A percentile compares a stretch with the other conserved stretches of the same genome.
These are phyloP conservation scores for Vitis hybrid DNA, from an alignment of 177 flowering plant genomes.

Conservation along the genomic window DNA sequence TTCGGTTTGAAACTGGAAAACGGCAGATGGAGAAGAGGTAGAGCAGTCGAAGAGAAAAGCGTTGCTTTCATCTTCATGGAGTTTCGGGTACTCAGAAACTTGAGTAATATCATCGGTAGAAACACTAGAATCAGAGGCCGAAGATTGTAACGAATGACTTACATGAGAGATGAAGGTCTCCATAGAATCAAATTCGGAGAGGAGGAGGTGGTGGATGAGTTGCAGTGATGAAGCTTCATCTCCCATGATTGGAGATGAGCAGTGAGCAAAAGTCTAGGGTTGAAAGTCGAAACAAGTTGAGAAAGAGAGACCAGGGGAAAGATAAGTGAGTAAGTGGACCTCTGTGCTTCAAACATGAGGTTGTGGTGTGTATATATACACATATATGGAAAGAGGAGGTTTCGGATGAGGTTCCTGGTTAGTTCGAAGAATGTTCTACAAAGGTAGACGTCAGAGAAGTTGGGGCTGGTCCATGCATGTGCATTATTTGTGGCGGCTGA, in stretches of 20 bases:
- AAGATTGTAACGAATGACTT: constrained; percentile 3
- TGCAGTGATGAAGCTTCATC: constrained; percentile 27
- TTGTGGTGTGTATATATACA: background rate
- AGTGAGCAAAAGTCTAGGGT: too few relatives aligned
- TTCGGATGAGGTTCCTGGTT: constrained; percentile 2
- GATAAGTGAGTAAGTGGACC: background rate
- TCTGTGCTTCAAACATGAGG: too few relatives aligned
- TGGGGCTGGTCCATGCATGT: too few relatives aligned
- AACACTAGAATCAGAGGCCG: background rate
- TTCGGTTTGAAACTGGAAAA: too few relatives aligned
- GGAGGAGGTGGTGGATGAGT: constrained; percentile 27
- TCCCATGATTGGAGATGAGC: constrained; percentile 6
- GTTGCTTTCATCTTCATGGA: too few relatives aligned
- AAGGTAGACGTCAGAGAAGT: too few relatives aligned
- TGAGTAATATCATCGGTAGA: background rate
- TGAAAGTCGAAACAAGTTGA: too few relatives aligned
- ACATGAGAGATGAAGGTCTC: constrained; percentile 7
- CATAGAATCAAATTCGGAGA: constrained; percentile 22
- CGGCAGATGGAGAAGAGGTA: too few relatives aligned
- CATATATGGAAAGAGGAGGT: background rate
- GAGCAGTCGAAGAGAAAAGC: too few relatives aligned
- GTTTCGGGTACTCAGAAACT: too few relatives aligned
- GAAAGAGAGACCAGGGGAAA: background rate
- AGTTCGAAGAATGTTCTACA: too few relatives aligned
- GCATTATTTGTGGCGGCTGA: too few relatives aligned